phyloP scores from a whole-genome alignment of 441 rosid species.

The Gossypium davidsonii region DNA sequence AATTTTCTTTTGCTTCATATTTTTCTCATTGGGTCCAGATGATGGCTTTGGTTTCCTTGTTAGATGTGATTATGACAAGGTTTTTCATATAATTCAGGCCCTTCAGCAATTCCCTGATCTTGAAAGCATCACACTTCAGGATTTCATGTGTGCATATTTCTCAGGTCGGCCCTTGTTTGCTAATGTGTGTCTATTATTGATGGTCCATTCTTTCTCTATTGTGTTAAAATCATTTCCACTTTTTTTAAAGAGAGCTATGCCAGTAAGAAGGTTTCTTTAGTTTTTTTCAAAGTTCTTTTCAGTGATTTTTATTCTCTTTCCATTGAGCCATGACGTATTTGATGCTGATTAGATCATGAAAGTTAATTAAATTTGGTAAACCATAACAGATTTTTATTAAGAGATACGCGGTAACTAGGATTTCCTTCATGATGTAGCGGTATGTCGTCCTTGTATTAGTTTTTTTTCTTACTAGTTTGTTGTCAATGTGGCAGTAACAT shows the following conservation, averaged over 20 bases:
- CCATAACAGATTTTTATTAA: background rate
- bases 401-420: background rate
- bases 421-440: background rate
- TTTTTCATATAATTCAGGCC: conserved; percentile 33
- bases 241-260: background rate
- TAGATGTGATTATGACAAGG: conserved; percentile 7
- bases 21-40: background rate
- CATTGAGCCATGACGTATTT: background rate
- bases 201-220: conserved; percentile 6
- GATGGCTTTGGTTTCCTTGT: background rate
- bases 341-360: background rate
- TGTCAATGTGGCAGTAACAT: conserved; percentile 56
- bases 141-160: conserved; percentile 71
- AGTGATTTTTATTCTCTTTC: background rate
- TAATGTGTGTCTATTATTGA: background rate
- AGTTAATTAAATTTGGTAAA: conserved; percentile 6
- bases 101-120: conserved; percentile 30
- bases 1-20: background rate
- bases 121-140: conserved; percentile 35
- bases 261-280: background rate
- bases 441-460: background rate
- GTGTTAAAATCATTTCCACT: background rate
- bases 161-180: conserved; percentile 47
- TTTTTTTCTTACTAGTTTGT: conserved; percentile 18
- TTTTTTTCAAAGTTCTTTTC: conserved; percentile 6